phyloP scores from a whole-genome alignment of 257 asterid species.

The Leptodermis oblonga region DNA sequence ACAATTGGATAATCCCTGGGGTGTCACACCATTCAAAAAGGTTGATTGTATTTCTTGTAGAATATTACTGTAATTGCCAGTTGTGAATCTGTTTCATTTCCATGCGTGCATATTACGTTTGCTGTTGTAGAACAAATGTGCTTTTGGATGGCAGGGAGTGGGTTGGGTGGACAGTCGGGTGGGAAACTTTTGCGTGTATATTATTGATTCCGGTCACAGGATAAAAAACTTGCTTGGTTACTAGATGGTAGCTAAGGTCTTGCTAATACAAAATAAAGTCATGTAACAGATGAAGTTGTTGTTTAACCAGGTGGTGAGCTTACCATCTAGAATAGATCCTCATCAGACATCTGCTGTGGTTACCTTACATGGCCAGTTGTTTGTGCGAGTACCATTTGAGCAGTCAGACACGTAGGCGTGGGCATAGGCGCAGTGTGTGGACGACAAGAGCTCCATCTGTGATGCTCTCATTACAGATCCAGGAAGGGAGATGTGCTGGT shows the following conservation, averaged over 20 bases:
- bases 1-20: conserved; percentile 94
- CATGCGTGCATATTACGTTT: not conserved
- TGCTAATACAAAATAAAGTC: not conserved
- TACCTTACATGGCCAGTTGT: conserved; percentile 87
- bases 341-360: conserved; percentile 94
- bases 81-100: not conserved
- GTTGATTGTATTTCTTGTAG: conserved; percentile 26
- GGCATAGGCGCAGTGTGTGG: no score
- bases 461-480: no score
- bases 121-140: not conserved
- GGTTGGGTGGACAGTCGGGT: not conserved
- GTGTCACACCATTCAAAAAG: conserved; percentile 88
- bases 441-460: no score
- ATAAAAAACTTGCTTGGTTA: not conserved
- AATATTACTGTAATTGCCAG: not conserved
- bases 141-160: not conserved
- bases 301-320: conserved; percentile 66
- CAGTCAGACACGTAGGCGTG: conserved; percentile 49
- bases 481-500: no score
- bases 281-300: conserved; percentile 7
- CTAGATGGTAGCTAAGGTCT: not conserved
- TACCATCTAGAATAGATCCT: conserved; percentile 92
- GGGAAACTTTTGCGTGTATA: no score
- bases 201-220: not conserved
- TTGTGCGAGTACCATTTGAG: conserved; percentile 90